Conservation (phyloP, 2,329 filamentous ascomycete genomes). For the Fusarium buharicum region DNA sequence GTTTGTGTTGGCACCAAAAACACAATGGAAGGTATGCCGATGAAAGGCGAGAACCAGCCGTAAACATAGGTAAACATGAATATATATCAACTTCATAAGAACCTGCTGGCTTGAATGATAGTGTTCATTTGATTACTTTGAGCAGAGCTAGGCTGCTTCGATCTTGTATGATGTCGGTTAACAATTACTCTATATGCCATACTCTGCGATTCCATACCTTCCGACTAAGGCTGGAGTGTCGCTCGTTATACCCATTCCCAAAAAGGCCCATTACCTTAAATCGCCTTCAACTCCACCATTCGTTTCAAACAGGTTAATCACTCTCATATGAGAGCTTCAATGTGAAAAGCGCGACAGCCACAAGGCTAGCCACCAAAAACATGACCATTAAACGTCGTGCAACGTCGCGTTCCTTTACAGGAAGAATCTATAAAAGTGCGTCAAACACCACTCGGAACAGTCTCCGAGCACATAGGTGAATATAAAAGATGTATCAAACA, state of each 20-base stretch:
- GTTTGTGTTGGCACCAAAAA: not conserved
- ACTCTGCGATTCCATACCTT: slow-evolving; percentile 20
- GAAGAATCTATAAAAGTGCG: slow-evolving; percentile 41
- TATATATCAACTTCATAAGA: not conserved
- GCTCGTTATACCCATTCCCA: slow-evolving; percentile 40
- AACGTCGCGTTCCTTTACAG: slow-evolving; percentile 39
- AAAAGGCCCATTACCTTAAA: slow-evolving; percentile 28
- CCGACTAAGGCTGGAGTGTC: slow-evolving; percentile 26
- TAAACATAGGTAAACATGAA: no score
- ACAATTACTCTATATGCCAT: slow-evolving; percentile 39
- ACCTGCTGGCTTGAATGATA: slow-evolving; percentile 12
- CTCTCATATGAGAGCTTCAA: slow-evolving; percentile 14
- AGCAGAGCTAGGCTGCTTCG: slow-evolving; percentile 33
- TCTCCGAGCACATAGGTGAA: slow-evolving; percentile 24
- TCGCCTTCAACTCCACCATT: slow-evolving; percentile 40
- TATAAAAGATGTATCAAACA: slow-evolving; percentile 41
- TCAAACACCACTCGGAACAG: slow-evolving; percentile 36
- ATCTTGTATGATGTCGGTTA: slow-evolving; percentile 34
- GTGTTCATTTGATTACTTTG: slow-evolving; percentile 34
- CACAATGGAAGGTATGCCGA: no score
- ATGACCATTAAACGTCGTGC: slow-evolving; percentile 37
- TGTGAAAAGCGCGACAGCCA: slow-evolving; percentile 23
- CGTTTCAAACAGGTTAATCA: slow-evolving; percentile 18
- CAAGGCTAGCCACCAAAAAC: slow-evolving; percentile 18
- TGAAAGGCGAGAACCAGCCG: not conserved